Conservation (phyloP, 495 filamentous ascomycete genomes). For the Annulohypoxylon bovei region DNA sequence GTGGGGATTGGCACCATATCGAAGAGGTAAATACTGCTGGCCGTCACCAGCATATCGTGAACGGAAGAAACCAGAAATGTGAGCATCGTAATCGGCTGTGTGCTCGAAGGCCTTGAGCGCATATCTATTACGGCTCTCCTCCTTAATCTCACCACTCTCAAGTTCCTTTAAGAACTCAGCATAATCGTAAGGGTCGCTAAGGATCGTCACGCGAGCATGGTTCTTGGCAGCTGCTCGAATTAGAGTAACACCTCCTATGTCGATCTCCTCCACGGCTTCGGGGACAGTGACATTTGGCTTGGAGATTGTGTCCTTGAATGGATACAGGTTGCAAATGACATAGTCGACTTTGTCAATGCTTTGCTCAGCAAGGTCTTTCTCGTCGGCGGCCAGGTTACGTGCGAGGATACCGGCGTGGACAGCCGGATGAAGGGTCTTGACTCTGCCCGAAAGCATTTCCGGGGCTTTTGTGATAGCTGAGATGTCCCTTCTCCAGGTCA, state of each 20-base stretch:
- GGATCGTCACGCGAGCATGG: constrained; percentile 91
- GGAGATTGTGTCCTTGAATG: constrained; percentile 96
- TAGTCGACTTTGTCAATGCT: constrained; percentile 98
- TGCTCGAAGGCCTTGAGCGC: constrained; percentile 98
- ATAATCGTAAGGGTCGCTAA: constrained; percentile 93
- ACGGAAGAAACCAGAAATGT: constrained; percentile 97
- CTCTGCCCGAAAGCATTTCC: constrained; percentile 94
- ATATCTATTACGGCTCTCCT: constrained; percentile 82
- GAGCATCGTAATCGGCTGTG: constrained; percentile 95
- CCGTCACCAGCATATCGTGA: constrained; percentile 92
- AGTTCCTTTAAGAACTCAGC: constrained; percentile 92
- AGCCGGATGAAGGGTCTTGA: constrained; percentile 96
- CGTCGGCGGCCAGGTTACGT: constrained; percentile 88
- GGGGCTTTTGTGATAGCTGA: constrained; percentile 98
- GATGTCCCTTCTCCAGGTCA: constrained; percentile 73
- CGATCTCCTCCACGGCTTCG: constrained; percentile 97
- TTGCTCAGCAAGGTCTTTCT: constrained; percentile 95
- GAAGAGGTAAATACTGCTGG: constrained; percentile 80
- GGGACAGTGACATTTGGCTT: constrained; percentile 96
- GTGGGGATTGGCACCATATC: constrained; percentile 97
- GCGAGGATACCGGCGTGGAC: constrained; percentile 95
- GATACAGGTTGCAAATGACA: constrained; percentile 98
- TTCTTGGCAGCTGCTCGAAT: constrained; percentile 98
- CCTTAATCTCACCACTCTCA: constrained; percentile 83
- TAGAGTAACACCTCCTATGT: constrained; percentile 96